Percentiles rank a stretch among this genome's conserved stretches.
Evolutionary conservation across 83 land plant species (phyloP).

Genomic region (Picea abies): DNA sequence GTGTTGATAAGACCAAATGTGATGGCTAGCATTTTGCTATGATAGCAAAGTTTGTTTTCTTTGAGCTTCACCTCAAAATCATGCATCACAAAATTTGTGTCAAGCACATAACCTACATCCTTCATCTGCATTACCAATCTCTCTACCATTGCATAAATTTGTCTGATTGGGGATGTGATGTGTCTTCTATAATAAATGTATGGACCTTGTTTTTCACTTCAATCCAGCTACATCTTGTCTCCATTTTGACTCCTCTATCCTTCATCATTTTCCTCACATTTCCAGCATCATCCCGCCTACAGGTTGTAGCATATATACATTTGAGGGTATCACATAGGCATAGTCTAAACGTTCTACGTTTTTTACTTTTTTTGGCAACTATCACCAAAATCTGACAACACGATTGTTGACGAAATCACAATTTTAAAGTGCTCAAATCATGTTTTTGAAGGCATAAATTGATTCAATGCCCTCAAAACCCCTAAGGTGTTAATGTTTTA

Average conservation of each 20-base stretch:
- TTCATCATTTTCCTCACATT: conserved; percentile 17
- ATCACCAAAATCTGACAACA: too few relatives aligned
- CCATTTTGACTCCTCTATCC: conserved; percentile 10
- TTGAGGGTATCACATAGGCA: background rate
- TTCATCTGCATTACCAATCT: conserved; percentile 7
- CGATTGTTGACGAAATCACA: too few relatives aligned
- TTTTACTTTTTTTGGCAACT: too few relatives aligned
- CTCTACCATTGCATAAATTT: conserved; percentile 9
- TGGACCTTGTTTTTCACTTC: background rate
- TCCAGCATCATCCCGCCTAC: conserved; percentile 8
- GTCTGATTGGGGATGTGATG: conserved; percentile 2
- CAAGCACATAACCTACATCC: background rate
- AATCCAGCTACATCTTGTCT: conserved; percentile 9
- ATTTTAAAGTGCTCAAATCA: too few relatives aligned
- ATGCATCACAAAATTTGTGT: conserved; percentile 2
- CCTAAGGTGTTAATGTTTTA: too few relatives aligned
- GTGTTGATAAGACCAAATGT: background rate
- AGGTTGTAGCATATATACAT: conserved; percentile 1
- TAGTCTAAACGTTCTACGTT: too few relatives aligned
- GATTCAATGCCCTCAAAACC: too few relatives aligned
- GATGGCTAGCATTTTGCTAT: conserved; percentile 7
- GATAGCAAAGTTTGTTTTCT: conserved; percentile 1
- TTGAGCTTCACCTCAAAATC: background rate
- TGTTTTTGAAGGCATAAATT: too few relatives aligned
- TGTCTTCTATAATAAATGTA: conserved; percentile 14